Conservation (phyloP, 352 stramenopile genomes). For the Aphanomyces astaci region DNA sequence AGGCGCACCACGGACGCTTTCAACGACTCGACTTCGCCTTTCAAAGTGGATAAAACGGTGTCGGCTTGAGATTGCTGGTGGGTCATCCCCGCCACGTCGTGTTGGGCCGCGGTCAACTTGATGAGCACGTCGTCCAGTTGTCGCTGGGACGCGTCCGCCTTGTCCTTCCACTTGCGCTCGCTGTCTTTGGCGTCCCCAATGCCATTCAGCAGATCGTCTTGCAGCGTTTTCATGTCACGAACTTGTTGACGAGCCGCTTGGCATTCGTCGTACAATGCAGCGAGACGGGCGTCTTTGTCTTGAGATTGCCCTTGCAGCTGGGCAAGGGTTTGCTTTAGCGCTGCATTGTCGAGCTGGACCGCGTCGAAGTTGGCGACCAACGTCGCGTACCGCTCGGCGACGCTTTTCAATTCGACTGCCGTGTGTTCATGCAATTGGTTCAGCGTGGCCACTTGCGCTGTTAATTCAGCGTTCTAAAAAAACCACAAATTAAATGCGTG, state of each 20-base stretch:
- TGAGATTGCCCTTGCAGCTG: constrained; percentile 30
- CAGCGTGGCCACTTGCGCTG: not conserved
- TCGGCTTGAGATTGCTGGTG: constrained; percentile 26
- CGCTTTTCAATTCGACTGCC: constrained; percentile 26
- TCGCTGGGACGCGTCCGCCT: not conserved
- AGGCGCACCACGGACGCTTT: constrained; percentile 23
- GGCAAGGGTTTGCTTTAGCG: constrained; percentile 28
- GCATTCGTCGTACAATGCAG: constrained; percentile 25
- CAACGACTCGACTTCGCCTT: constrained; percentile 16
- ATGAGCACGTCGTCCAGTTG: not conserved
- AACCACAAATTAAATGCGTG: not conserved
- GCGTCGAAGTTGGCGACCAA: constrained; percentile 31
- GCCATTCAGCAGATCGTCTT: constrained; percentile 56
- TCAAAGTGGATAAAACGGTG: constrained; percentile 21
- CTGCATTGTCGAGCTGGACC: not conserved
- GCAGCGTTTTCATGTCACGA: constrained; percentile 52
- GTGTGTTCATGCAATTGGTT: not conserved
- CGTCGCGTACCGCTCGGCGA: constrained; percentile 26
- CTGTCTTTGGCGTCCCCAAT: constrained; percentile 45
- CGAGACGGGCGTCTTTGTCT: constrained; percentile 25
- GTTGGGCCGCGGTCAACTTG: not conserved
- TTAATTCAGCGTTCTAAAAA: constrained; percentile 5
- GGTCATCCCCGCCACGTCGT: not conserved
- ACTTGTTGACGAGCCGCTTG: constrained; percentile 32
- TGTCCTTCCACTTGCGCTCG: constrained; percentile 28